These are phyloP conservation scores for Spiraea crenata DNA, from an alignment of 331 rosid genomes.

Conservation along the genomic window DNA sequence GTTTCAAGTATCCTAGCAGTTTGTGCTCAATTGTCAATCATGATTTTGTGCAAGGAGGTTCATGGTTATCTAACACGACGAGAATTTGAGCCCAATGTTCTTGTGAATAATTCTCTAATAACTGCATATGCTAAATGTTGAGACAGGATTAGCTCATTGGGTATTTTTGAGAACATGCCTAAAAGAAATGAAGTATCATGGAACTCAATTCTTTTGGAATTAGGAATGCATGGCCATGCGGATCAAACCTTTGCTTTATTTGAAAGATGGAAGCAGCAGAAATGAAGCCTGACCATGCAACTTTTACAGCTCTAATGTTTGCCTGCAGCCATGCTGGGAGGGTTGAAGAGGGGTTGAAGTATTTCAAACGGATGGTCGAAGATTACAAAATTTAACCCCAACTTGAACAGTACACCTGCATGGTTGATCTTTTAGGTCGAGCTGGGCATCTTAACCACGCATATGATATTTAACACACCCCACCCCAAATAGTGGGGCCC, in stretches of 20 bases:
- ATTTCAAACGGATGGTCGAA: constrained; percentile 25
- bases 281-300: constrained; percentile 28
- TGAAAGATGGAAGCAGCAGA: constrained; percentile 27
- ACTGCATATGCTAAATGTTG: constrained; percentile 41
- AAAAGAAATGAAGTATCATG: constrained; percentile 32
- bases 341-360: constrained; percentile 32
- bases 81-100: constrained; percentile 29
- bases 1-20: constrained; percentile 29
- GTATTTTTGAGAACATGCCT: constrained; percentile 30
- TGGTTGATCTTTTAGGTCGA: constrained; percentile 46
- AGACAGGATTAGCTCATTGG: constrained; percentile 29
- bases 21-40: constrained; percentile 33
- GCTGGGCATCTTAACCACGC: constrained; percentile 35
- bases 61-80: constrained; percentile 34
- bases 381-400: constrained; percentile 32
- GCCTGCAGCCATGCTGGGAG: constrained; percentile 42
- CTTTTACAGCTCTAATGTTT: constrained; percentile 41
- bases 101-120: constrained; percentile 34
- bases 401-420: constrained; percentile 41
- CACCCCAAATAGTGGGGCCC: too few species aligned
- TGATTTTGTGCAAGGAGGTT: constrained; percentile 34
- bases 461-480: constrained; percentile 34
- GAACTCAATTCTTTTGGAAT: constrained; percentile 37
- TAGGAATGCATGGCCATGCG: constrained; percentile 32
- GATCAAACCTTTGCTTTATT: constrained; percentile 29